These are phyloP conservation scores for Malania oleifera DNA, from an alignment of 164 flowering plant genomes.

Conservation along the genomic window DNA sequence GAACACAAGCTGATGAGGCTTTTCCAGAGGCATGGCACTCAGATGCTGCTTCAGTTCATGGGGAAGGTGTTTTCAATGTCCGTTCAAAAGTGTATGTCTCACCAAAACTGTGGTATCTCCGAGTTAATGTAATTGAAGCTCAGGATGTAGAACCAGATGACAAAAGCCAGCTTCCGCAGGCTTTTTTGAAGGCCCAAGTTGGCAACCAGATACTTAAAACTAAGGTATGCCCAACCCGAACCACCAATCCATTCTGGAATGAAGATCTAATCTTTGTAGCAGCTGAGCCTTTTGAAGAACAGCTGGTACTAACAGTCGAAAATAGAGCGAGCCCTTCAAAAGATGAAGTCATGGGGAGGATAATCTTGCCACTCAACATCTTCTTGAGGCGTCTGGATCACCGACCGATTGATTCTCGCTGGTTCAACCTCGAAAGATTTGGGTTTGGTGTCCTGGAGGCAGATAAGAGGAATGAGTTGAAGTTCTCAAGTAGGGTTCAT, in stretches of 20 bases:
- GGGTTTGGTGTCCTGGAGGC: constrained; percentile 62
- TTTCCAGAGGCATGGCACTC: constrained; percentile 88
- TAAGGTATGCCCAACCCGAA: constrained; percentile 35
- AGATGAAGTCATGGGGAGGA: constrained; percentile 53
- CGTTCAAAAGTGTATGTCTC: constrained; percentile 84
- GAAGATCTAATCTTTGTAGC: constrained; percentile 77
- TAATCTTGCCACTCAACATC: constrained; percentile 33
- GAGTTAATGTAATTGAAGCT: constrained; percentile 91
- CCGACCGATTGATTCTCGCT: constrained; percentile 60
- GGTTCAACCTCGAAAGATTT: constrained; percentile 78
- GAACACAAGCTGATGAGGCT: constrained; percentile 89
- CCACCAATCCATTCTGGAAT: constrained; percentile 73
- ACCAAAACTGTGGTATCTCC: constrained; percentile 87
- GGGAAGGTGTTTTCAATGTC: constrained; percentile 69
- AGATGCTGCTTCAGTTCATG: constrained; percentile 73
- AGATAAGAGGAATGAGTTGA: constrained; percentile 57
- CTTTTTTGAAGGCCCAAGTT: constrained; percentile 54
- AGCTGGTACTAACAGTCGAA: constrained; percentile 49
- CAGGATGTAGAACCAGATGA: constrained; percentile 70
- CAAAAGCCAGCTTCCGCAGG: constrained; percentile 49
- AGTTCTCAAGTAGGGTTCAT: constrained; percentile 70
- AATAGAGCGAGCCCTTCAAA: constrained; percentile 40
- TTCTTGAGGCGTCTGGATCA: constrained; percentile 75
- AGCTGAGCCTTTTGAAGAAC: constrained; percentile 85
- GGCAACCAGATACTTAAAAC: constrained; percentile 75